Percentiles rank a stretch among this genome's conserved stretches.
Conservation (phyloP, 2,329 filamentous ascomycete species). For the Colletotrichum eleusines region DNA sequence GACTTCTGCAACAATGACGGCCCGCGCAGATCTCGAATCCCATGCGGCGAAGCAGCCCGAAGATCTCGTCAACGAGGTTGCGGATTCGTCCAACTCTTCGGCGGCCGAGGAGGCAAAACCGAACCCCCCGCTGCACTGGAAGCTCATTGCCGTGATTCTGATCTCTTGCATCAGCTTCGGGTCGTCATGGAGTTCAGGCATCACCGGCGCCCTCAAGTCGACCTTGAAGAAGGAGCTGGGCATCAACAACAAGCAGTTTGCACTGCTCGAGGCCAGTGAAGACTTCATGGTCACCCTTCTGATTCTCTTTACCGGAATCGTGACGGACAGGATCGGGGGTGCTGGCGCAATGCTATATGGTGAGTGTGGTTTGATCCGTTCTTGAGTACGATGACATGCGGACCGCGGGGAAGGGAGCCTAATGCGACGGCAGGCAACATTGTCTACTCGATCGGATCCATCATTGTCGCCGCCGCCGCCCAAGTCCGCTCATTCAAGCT, state of each 20-base stretch:
- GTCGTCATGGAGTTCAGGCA: constrained; percentile 69
- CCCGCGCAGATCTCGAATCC: constrained; percentile 31
- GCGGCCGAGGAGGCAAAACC: constrained; percentile 15
- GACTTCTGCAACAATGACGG: constrained; percentile 8
- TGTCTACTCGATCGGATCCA: constrained; percentile 69
- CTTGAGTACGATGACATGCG: background rate
- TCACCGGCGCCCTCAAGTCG: constrained; percentile 71
- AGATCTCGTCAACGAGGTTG: constrained; percentile 29
- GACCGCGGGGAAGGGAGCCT: background rate
- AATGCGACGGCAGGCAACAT: constrained; percentile 62
- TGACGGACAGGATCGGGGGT: constrained; percentile 70
- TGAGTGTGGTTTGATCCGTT: background rate
- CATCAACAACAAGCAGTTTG: constrained; percentile 71
- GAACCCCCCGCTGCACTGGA: constrained; percentile 35
- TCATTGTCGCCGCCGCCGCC: constrained; percentile 69
- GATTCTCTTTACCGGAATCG: constrained; percentile 65
- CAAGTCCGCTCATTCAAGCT: constrained; percentile 68
- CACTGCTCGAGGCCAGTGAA: constrained; percentile 69
- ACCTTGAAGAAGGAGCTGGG: constrained; percentile 71
- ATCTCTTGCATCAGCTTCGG: constrained; percentile 70
- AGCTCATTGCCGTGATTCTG: constrained; percentile 57
- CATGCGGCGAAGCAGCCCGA: constrained; percentile 27
- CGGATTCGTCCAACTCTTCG: constrained; percentile 12
- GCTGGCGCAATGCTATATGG: constrained; percentile 54
- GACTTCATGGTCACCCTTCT: constrained; percentile 72